These are phyloP conservation scores for Poteriospumella lacustris DNA, from an alignment of 108 stramenopile genomes.

Conservation along the genomic window DNA sequence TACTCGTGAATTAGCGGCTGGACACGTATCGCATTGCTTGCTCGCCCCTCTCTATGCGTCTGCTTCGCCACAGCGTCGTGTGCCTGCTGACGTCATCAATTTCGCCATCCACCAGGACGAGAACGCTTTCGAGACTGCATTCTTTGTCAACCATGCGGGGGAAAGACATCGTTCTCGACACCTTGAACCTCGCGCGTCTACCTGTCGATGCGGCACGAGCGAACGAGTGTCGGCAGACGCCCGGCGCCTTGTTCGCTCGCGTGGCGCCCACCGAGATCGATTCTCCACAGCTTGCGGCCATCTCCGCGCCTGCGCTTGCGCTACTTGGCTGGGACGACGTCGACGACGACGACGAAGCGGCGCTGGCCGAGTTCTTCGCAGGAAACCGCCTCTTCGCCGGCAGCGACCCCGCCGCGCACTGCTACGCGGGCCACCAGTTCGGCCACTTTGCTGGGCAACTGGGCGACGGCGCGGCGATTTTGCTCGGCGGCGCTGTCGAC, in stretches of 20 bases:
- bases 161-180: too few relatives aligned
- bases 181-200: neutral
- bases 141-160: too few relatives aligned
- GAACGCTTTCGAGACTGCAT: too few relatives aligned
- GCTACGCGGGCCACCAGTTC: slow-evolving; percentile 42
- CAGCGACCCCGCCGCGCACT: slow-evolving; percentile 19
- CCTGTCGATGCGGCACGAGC: neutral
- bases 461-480: slow-evolving; percentile 40
- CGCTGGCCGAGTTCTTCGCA: neutral
- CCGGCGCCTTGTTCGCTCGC: neutral
- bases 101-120: too few relatives aligned
- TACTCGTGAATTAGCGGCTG: too few relatives aligned
- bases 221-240: neutral
- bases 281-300: neutral
- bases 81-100: too few relatives aligned
- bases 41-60: too few relatives aligned
- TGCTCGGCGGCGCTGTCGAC: slow-evolving; percentile 34
- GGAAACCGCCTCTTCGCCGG: slow-evolving; percentile 23
- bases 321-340: neutral
- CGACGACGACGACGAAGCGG: neutral
- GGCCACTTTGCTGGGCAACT: slow-evolving; percentile 46
- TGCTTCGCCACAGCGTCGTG: too few relatives aligned
- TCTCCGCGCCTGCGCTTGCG: neutral
- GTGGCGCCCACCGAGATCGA: neutral
- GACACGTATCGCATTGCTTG: too few relatives aligned